Evolutionary conservation across 805 yeast species (phyloP), one percentile per base, ranked within the genome.

Genomic region (Hanseniaspora meyeri): DNA sequence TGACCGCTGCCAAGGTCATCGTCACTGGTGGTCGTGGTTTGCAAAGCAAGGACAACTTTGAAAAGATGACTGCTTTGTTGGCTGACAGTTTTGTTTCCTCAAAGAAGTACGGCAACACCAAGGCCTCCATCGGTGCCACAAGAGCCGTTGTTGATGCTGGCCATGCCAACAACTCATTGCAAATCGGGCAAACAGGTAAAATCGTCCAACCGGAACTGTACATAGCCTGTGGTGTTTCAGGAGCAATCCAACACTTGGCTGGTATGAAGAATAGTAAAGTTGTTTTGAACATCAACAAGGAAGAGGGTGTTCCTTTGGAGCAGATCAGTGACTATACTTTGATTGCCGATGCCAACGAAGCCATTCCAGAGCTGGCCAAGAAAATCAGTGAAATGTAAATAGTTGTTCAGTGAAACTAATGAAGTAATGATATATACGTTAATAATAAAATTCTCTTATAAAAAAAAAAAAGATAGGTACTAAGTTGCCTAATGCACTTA

Each of bases 81-180:
- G 97, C 97, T 8, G 82, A 80, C 58, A 77, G 85, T 59, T 73
- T 91, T 58, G 78, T 82, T 57, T n/a, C 48, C 16, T 16, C 31
- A 4, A 31, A 37, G 10, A 56, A 56, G 34, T 56, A 50, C 17
- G 43, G 43, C 24, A 46, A 46, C 39, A 17, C 36, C 14, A 91
- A 93, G n/a, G 98, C 97, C 2, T 97, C 95, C 55, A 84, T 91
- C 51, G 98, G 98, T 65, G 97, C 97, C 3, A 87, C 96, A 8
- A 82, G 98, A 70, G 97, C 97, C 19, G 98, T 97, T 37, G 98
- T 93, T 27, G 98, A 91, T 71, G 77, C 95, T 47, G 97, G 97
- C 0, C 89, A 80, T 68, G 89, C 95, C 66, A 97, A 93, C 67
- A 93, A 91, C 73, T 89, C 97, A 9, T 77, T 91, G 64, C 98